A percentile compares a stretch with the other conserved stretches of the same genome.
Evolutionary conservation across 139 green algal genomes (phyloP).

Genomic region (Closterium sp.): DNA sequence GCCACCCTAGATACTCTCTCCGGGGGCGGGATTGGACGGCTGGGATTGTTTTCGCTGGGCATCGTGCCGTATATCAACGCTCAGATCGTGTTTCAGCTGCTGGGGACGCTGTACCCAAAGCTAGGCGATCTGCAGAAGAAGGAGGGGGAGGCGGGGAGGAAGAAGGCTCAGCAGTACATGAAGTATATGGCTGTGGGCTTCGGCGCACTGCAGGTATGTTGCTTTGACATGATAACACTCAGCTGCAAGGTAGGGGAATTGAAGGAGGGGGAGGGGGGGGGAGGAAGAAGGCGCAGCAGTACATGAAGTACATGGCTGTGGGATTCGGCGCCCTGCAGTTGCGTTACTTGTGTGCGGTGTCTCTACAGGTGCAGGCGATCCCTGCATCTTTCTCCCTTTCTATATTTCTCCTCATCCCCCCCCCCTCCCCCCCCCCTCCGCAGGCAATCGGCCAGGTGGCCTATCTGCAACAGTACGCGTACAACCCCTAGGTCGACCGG

Average conservation of each 20-base stretch:
- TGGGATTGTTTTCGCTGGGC: constrained; percentile 95
- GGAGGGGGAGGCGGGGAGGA: constrained; percentile 83
- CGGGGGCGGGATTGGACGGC: constrained; percentile 61
- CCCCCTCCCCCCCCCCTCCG: too few species aligned
- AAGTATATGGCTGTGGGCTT: constrained; percentile 54
- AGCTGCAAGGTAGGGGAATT: neutral
- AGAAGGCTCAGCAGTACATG: constrained; percentile 89
- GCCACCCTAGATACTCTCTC: constrained; percentile 92
- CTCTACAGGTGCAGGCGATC: constrained; percentile 71
- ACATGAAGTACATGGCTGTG: constrained; percentile 65
- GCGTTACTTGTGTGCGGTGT: neutral
- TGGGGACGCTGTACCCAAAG: constrained; percentile 24
- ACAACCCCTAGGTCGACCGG: constrained; percentile 81
- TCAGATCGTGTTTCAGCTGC: constrained; percentile 76
- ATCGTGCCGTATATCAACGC: constrained; percentile 99
- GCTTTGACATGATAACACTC: neutral
- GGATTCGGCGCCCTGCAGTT: constrained; percentile 33
- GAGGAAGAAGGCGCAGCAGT: constrained; percentile 82
- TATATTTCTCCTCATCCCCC: too few species aligned
- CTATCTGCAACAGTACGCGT: constrained; percentile 64
- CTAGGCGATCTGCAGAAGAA: constrained; percentile 75
- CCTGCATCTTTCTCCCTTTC: too few species aligned
- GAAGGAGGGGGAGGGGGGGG: constrained; percentile 87
- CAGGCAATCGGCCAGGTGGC: constrained; percentile 74
- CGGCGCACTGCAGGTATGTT: constrained; percentile 28